Evolutionary conservation across 2,329 filamentous ascomycete species (phyloP).

Genomic region (Epichloe bromicola): DNA sequence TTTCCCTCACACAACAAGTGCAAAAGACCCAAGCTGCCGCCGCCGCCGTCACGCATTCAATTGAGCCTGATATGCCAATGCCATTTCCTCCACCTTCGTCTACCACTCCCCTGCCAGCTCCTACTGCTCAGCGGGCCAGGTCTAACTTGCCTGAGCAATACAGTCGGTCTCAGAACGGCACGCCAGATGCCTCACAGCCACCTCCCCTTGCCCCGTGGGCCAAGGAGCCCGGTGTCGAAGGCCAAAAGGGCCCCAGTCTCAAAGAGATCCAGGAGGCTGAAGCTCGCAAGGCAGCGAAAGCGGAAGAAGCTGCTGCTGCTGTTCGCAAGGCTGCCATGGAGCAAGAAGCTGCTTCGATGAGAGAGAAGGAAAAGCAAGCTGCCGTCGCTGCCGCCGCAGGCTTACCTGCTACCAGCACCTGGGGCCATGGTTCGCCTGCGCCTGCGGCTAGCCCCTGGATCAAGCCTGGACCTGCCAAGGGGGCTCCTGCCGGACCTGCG

Average conservation of each 20-base stretch:
- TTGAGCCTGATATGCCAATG: slow-evolving; percentile 55
- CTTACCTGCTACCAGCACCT: slow-evolving; percentile 77
- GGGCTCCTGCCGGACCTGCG: slow-evolving; percentile 12
- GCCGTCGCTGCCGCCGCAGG: slow-evolving; percentile 53
- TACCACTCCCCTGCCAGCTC: slow-evolving; percentile 72
- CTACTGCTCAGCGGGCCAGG: slow-evolving; percentile 71
- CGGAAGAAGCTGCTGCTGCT: slow-evolving; percentile 67
- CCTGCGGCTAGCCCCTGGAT: slow-evolving; percentile 54
- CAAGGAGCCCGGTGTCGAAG: slow-evolving; percentile 59
- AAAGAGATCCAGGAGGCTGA: slow-evolving; percentile 96
- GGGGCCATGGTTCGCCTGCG: slow-evolving; percentile 68
- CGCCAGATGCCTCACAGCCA: slow-evolving; percentile 47
- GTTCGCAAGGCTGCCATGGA: slow-evolving; percentile 67
- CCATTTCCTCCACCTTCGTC: slow-evolving; percentile 61
- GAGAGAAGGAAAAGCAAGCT: slow-evolving; percentile 42
- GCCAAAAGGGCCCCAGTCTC: slow-evolving; percentile 73
- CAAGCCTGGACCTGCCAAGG: slow-evolving; percentile 42
- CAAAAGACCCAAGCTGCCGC: slow-evolving; percentile 55
- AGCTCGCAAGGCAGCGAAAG: slow-evolving; percentile 81
- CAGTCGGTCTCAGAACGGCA: slow-evolving; percentile 61
- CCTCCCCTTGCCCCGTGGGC: slow-evolving; percentile 90
- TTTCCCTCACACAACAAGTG: slow-evolving; percentile 73
- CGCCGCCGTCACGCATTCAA: slow-evolving; percentile 32
- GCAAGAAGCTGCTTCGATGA: slow-evolving; percentile 53
- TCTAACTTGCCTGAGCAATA: slow-evolving; percentile 72